Evolutionary conservation across 331 rosid genomes (phyloP).

Genomic region (Phaseolus coccineus): DNA sequence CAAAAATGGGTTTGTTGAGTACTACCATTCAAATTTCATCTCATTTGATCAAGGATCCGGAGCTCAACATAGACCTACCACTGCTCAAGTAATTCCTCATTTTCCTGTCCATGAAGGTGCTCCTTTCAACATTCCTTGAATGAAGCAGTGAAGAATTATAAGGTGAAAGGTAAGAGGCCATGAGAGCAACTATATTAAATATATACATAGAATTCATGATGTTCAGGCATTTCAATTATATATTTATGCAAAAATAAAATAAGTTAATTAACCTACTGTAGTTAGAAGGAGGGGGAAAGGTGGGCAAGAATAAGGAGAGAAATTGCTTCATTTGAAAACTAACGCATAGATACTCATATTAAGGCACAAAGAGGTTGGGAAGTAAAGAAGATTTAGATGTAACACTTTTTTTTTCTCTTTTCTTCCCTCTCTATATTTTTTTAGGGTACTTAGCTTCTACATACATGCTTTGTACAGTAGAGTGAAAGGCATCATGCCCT

Average conservation of each 20-base stretch:
- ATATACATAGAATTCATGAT: not conserved
- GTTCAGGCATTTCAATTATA: conserved; percentile 11
- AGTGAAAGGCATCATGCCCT: conserved; percentile 35
- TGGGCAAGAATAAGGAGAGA: conserved; percentile 44
- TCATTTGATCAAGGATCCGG: conserved; percentile 66
- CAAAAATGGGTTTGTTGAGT: conserved; percentile 50
- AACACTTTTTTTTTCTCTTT: conserved; percentile 5
- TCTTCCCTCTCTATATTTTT: not conserved
- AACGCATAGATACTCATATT: conserved; percentile 18
- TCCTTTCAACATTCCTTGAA: conserved; percentile 54
- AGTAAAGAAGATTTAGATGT: conserved; percentile 32
- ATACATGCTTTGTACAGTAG: conserved; percentile 39
- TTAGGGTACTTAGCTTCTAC: conserved; percentile 21
- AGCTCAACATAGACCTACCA: conserved; percentile 49
- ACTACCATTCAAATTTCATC: conserved; percentile 57
- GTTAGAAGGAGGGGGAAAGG: conserved; percentile 28
- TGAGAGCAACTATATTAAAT: conserved; percentile 5
- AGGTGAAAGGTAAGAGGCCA: conserved; percentile 2
- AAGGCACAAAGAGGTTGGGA: conserved; percentile 14
- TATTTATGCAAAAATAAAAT: conserved; percentile 37
- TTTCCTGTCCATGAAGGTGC: conserved; percentile 60
- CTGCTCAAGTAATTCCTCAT: conserved; percentile 51
- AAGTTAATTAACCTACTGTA: conserved; percentile 41
- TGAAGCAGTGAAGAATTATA: conserved; percentile 13
- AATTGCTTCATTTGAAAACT: conserved; percentile 44